These are phyloP conservation scores for Neostapfia colusana DNA, from an alignment of 176 grass and related monocot genomes.

Conservation along the genomic window DNA sequence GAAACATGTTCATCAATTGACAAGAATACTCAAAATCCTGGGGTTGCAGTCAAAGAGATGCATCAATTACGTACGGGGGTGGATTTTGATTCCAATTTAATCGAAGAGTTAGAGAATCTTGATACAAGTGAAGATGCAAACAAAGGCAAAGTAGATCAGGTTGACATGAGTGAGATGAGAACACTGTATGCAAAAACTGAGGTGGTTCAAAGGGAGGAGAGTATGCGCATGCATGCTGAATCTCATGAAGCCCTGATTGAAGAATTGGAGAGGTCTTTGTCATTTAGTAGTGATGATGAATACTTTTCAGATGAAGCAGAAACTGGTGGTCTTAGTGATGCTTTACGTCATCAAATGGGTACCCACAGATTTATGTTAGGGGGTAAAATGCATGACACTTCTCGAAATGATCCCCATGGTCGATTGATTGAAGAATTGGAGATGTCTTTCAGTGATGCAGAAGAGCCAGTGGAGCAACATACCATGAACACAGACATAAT, in stretches of 20 bases:
- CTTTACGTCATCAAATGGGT: slow-evolving; percentile 44
- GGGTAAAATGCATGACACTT: slow-evolving; percentile 25
- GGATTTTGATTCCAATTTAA: not conserved
- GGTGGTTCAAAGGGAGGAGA: slow-evolving; percentile 10
- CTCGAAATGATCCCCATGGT: slow-evolving; percentile 44
- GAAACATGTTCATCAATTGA: not conserved
- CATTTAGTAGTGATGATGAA: slow-evolving; percentile 50
- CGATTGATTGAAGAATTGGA: slow-evolving; percentile 62
- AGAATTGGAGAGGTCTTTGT: slow-evolving; percentile 54
- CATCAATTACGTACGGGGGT: not conserved
- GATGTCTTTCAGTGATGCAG: slow-evolving; percentile 51
- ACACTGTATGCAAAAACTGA: slow-evolving; percentile 29
- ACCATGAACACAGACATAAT: not conserved
- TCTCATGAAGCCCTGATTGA: slow-evolving; percentile 55
- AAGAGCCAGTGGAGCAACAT: slow-evolving; percentile 34
- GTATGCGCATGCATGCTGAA: slow-evolving; percentile 1
- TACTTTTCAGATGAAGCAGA: slow-evolving; percentile 40
- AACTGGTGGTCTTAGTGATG: slow-evolving; percentile 39
- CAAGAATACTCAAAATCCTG: not conserved
- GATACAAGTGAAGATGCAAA: not conserved
- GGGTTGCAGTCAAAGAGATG: slow-evolving; percentile 22
- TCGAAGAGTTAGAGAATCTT: slow-evolving; percentile 5
- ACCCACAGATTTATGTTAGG: slow-evolving; percentile 35
- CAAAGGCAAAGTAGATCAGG: not conserved
- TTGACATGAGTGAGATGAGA: not conserved